A percentile compares a stretch with the other conserved stretches of the same genome.
phyloP scores from a whole-genome alignment of 2,329 filamentous ascomycete species.

The Chrysosporium keratinophilum region DNA sequence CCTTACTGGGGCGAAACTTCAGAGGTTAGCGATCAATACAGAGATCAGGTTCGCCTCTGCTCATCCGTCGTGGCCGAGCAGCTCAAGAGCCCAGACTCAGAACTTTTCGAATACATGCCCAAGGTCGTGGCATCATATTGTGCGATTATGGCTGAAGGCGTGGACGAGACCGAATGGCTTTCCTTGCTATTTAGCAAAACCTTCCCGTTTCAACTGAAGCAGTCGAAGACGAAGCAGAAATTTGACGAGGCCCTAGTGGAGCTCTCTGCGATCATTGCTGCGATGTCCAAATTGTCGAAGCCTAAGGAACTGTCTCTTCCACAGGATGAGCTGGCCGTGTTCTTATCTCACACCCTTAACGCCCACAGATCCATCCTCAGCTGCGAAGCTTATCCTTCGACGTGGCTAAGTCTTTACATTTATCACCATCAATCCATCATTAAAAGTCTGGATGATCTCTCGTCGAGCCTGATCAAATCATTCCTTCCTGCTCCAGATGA shows the following conservation, averaged over 20 bases:
- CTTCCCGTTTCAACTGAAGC: conserved; percentile 76
- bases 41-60: conserved; percentile 83
- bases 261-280: conserved; percentile 75
- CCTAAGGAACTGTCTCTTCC: conserved; percentile 69
- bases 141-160: conserved; percentile 58
- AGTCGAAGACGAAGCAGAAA: conserved; percentile 48
- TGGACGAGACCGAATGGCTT: conserved; percentile 49
- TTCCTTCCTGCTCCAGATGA: conserved; percentile 85
- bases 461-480: conserved; percentile 65
- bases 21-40: conserved; percentile 72
- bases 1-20: conserved; percentile 80
- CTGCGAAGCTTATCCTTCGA: conserved; percentile 77
- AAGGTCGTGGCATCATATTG: conserved; percentile 86
- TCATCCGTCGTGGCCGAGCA: conserved; percentile 87
- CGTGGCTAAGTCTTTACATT: conserved; percentile 88
- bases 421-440: conserved; percentile 87
- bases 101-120: conserved; percentile 79
- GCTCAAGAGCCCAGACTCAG: conserved; percentile 62
- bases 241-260: conserved; percentile 87
- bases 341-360: conserved; percentile 68
- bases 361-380: conserved; percentile 82
- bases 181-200: conserved; percentile 82
- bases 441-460: conserved; percentile 71
- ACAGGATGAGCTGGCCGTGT: conserved; percentile 61
- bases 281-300: conserved; percentile 62